A percentile compares a stretch with the other conserved stretches of the same genome.
Conservation (phyloP, 306 rosid genomes). For the Herpetospermum pedunculosum region DNA sequence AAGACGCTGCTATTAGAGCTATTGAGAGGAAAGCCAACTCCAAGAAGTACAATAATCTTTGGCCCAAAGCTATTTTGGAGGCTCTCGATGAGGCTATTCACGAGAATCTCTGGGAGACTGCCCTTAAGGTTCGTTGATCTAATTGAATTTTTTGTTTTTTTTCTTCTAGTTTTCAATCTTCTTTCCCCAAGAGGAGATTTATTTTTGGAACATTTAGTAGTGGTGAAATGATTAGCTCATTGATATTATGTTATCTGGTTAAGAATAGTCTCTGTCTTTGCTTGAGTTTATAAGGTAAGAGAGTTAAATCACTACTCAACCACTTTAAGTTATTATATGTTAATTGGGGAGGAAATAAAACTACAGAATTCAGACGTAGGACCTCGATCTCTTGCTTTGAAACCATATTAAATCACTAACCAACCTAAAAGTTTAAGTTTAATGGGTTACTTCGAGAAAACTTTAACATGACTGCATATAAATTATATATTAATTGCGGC, state of each 20-base stretch:
- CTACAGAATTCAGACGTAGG: not conserved
- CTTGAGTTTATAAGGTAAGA: not conserved
- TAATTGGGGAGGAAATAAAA: too few species aligned
- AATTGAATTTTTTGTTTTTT: not conserved
- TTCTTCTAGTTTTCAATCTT: not conserved
- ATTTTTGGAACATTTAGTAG: not conserved
- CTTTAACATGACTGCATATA: not conserved
- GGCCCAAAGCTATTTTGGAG: conserved; percentile 81
- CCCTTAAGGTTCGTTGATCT: conserved; percentile 44
- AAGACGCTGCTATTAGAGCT: conserved; percentile 68
- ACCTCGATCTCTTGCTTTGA: not conserved
- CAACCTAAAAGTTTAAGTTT: not conserved
- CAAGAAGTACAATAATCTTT: conserved; percentile 43
- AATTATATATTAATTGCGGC: not conserved
- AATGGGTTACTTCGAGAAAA: too few species aligned
- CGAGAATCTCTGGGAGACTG: conserved; percentile 37
- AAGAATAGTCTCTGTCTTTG: not conserved
- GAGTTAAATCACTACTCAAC: too few species aligned
- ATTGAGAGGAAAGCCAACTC: conserved; percentile 56
- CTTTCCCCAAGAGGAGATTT: not conserved
- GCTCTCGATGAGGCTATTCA: conserved; percentile 66
- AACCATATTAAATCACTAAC: not conserved
- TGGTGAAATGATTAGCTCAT: not conserved
- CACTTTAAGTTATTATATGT: too few species aligned
- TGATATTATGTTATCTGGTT: not conserved